phyloP scores from a whole-genome alignment of 2,329 filamentous ascomycete genomes.

The Metarhizium humberi region DNA sequence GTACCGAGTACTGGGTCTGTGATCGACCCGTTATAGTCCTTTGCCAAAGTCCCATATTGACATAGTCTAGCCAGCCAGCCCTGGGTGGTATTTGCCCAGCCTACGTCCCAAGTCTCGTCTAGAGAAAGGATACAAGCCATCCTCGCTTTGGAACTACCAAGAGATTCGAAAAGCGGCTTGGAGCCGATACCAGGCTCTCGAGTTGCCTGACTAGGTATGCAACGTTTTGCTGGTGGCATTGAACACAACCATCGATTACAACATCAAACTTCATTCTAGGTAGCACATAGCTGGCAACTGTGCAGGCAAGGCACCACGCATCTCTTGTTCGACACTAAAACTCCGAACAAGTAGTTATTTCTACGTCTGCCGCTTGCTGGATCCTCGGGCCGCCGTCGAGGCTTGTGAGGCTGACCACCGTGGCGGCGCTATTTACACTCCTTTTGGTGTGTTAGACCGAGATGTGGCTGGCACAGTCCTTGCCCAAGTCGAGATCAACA shows the following conservation, averaged over 20 bases:
- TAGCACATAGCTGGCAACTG: not conserved
- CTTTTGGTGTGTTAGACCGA: not conserved
- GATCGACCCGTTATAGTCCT: not conserved
- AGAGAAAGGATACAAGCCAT: not conserved
- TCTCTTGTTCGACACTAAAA: not conserved
- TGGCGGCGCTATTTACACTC: not conserved
- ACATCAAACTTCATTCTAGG: too few relatives aligned
- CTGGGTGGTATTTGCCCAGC: not conserved
- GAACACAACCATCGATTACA: too few relatives aligned
- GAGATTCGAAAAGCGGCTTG: not conserved
- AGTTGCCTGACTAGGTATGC: not conserved
- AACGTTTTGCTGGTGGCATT: too few relatives aligned
- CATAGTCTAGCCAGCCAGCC: not conserved
- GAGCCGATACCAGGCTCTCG: not conserved
- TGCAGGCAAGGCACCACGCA: not conserved
- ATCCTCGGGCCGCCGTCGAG: not conserved
- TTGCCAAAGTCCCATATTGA: not conserved
- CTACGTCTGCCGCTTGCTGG: not conserved
- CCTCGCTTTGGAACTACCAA: too few relatives aligned
- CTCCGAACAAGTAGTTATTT: not conserved
- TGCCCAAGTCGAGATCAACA: slow-evolving; percentile 1
- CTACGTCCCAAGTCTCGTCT: not conserved
- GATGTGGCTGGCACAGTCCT: slow-evolving; percentile 1
- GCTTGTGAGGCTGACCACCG: not conserved
- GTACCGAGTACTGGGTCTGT: not conserved